Evolutionary conservation across 2,329 filamentous ascomycete species (phyloP).

Genomic region (Biscogniauxia marginata): DNA sequence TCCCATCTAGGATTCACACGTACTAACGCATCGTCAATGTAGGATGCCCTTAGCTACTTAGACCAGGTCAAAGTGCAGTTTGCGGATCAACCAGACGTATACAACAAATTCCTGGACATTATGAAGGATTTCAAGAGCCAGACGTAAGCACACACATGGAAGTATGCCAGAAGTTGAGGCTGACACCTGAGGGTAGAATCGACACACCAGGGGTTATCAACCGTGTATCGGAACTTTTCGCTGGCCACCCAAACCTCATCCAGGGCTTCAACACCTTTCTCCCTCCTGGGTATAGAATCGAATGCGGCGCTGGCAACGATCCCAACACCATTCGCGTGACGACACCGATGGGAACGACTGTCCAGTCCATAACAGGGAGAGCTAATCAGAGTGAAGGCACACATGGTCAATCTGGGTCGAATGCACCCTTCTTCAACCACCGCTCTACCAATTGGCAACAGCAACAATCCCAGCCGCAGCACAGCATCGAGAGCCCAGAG

Average conservation of each 20-base stretch:
- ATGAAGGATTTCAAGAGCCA: conserved; percentile 99
- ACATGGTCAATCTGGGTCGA: conserved; percentile 36
- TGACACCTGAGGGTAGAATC: conserved; percentile 56
- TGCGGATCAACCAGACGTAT: conserved; percentile 93
- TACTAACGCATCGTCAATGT: conserved; percentile 27
- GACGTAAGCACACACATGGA: conserved; percentile 58
- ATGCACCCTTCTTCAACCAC: conserved; percentile 47
- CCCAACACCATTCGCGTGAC: conserved; percentile 96
- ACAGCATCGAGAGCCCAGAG: conserved; percentile 63
- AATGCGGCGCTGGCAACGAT: conserved; percentile 90
- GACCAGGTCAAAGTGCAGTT: conserved; percentile 99
- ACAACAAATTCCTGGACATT: conserved; percentile 94
- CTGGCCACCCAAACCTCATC: conserved; percentile 90
- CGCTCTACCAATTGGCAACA: conserved; percentile 54
- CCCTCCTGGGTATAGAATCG: conserved; percentile 92
- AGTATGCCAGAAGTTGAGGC: conserved; percentile 12
- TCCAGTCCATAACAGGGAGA: conserved; percentile 73
- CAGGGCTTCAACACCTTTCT: conserved; percentile 98
- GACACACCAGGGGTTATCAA: conserved; percentile 98
- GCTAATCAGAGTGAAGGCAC: conserved; percentile 45
- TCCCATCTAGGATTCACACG: background rate
- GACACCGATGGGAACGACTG: conserved; percentile 95
- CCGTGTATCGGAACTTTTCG: conserved; percentile 91
- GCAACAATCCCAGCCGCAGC: conserved; percentile 49
- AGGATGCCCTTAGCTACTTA: conserved; percentile 85